Percentiles rank a stretch among this genome's conserved stretches.
Conservation (phyloP, 495 filamentous ascomycete genomes). For the Lentithecium fluviatile region DNA sequence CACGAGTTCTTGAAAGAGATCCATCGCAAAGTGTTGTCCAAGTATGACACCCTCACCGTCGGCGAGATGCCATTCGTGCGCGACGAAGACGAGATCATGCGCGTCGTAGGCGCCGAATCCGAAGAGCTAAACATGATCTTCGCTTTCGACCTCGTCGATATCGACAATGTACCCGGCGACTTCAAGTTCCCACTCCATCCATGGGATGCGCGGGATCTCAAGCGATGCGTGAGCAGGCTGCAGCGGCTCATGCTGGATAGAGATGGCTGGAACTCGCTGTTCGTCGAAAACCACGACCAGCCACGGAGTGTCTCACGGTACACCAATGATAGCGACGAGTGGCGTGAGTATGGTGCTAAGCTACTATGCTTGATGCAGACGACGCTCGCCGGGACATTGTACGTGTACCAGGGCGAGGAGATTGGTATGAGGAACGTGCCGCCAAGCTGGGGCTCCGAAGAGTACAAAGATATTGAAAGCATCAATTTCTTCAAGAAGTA, state of each 20-base stretch:
- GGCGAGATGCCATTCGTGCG: conserved; percentile 51
- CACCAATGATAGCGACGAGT: conserved; percentile 48
- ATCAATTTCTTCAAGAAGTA: conserved; percentile 53
- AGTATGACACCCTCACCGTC: conserved; percentile 54
- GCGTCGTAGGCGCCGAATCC: conserved; percentile 48
- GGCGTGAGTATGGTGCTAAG: conserved; percentile 51
- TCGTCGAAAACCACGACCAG: conserved; percentile 52
- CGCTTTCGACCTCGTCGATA: conserved; percentile 52
- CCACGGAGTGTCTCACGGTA: conserved; percentile 52
- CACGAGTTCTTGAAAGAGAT: conserved; percentile 56
- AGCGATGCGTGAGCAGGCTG: conserved; percentile 41
- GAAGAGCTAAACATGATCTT: conserved; percentile 57
- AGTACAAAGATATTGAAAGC: conserved; percentile 56
- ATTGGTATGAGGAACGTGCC: conserved; percentile 58
- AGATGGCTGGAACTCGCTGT: conserved; percentile 56
- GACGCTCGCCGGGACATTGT: conserved; percentile 53
- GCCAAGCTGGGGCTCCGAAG: conserved; percentile 43
- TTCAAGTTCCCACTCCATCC: conserved; percentile 45
- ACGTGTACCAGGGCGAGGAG: conserved; percentile 59
- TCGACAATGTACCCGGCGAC: conserved; percentile 47
- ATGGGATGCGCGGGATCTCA: conserved; percentile 49
- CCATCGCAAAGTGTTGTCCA: conserved; percentile 45
- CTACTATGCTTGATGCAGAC: conserved; percentile 54
- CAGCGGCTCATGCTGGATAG: conserved; percentile 51
- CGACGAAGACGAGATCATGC: conserved; percentile 47